Base-by-base conservation (phyloP, 495 filamentous ascomycete genomes). In the Lophium mytilinum region DNA sequence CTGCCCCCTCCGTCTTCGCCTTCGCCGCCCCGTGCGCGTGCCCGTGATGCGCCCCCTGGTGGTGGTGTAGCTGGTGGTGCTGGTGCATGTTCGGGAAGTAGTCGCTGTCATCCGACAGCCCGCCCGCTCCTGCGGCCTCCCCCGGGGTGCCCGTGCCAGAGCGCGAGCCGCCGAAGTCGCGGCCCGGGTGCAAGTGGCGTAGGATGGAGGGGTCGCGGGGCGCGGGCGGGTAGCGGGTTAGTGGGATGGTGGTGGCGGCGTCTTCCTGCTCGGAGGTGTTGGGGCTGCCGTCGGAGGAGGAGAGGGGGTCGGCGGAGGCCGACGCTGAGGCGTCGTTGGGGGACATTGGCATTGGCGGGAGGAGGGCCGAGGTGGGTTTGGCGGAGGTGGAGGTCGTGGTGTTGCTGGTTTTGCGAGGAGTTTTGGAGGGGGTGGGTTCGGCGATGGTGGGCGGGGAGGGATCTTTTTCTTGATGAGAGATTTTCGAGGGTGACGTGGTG, bases 91-190 rank as follows among this genome's bases (percentile, higher is more conserved):
- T 46, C 37, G 61, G 61, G 39, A 63, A 72, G 50, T 68, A 63
- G 42, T 68, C 63, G 35, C 62, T 65, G 37, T 71, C 66, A 36
- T 69, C 69, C 1, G 67, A 69, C 36, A 67, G 56, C 17, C 66
- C 68, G 45, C 24, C 24, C 6, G 24, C 6, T 30, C 24, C 6
- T 6, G 24, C 24, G 2, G 24, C 24, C n/a, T 73, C 71, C 39
- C 65, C 66, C 0, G 68, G 67, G 0, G 67, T 69, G 5, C 51
- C 57, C 0, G 57, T 43, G 30, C 68, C 68, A 24, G 50, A 57
- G 4, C 34, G 39, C 14, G 43, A 47, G 37, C 62, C 64, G 49
- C 63, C 54, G 18, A 54, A 56, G 52, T 64, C 55, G 46, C 60
- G 64, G 49, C 45, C 37, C 34, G 46, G 55, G 14, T 54, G 48